Conservation (phyloP, 225 moss, liverwort and hornwort genomes). For the Ulota crispa region DNA sequence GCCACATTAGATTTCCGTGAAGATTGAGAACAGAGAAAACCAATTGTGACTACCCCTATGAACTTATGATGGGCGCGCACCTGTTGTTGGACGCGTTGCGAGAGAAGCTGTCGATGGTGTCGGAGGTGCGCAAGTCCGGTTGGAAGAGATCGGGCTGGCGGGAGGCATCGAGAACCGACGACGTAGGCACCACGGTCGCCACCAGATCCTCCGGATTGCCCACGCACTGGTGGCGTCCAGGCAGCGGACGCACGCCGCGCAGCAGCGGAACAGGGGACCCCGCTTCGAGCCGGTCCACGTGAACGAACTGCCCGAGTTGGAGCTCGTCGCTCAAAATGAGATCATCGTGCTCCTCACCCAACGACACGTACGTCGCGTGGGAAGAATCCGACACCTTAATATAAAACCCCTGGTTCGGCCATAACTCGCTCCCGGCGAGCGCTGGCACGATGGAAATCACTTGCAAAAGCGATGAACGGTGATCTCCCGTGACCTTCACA, state of each 20-base stretch:
- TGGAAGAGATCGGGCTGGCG: slow-evolving; percentile 58
- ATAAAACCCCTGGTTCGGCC: slow-evolving; percentile 65
- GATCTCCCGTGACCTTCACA: slow-evolving; percentile 60
- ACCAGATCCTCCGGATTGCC: slow-evolving; percentile 60
- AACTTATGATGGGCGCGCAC: slow-evolving; percentile 33
- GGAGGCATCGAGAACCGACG: slow-evolving; percentile 27
- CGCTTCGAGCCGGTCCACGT: slow-evolving; percentile 56
- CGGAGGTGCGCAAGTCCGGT: slow-evolving; percentile 60
- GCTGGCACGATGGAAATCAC: slow-evolving; percentile 64
- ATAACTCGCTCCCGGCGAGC: slow-evolving; percentile 56
- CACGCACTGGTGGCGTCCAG: slow-evolving; percentile 60
- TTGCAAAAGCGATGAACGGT: slow-evolving; percentile 57
- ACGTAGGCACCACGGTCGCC: slow-evolving; percentile 45
- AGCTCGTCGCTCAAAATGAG: slow-evolving; percentile 60
- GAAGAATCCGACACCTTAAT: slow-evolving; percentile 64
- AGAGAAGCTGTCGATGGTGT: slow-evolving; percentile 57
- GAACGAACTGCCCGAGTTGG: slow-evolving; percentile 63
- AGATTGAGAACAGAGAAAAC: no score
- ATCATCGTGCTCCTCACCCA: slow-evolving; percentile 62
- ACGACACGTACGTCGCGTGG: slow-evolving; percentile 55
- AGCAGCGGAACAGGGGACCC: slow-evolving; percentile 59
- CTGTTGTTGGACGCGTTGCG: slow-evolving; percentile 45
- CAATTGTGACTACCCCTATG: no score
- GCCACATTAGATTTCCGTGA: no score
- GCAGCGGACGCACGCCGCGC: slow-evolving; percentile 54